phyloP scores from a whole-genome alignment of 805 yeast species.

The Saccharomycopsis vini region DNA sequence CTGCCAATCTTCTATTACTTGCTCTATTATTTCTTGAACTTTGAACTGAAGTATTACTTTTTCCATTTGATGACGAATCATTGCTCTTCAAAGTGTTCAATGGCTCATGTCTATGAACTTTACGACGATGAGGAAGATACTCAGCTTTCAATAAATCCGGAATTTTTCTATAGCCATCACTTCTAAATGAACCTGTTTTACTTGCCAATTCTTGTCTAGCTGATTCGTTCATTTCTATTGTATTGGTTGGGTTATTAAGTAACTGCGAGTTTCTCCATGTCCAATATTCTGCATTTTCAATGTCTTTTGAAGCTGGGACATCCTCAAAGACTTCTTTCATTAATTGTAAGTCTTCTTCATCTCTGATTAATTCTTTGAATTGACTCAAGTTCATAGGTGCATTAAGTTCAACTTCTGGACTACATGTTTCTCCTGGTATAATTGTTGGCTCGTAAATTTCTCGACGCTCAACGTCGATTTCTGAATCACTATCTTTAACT shows the following conservation, averaged over 20 bases:
- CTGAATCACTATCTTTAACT: conserved; percentile 3
- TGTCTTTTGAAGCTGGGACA: conserved; percentile 23
- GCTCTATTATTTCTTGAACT: conserved; percentile 84
- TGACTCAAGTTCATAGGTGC: conserved; percentile 34
- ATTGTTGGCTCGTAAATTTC: conserved; percentile 40
- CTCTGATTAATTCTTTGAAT: conserved; percentile 50
- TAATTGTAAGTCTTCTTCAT: conserved; percentile 61
- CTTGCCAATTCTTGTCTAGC: conserved; percentile 30
- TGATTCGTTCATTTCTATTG: conserved; percentile 25
- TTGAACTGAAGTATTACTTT: conserved; percentile 31
- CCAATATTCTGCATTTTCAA: conserved; percentile 43
- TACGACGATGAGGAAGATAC: conserved; percentile 76
- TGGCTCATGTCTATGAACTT: conserved; percentile 48
- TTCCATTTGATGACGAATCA: conserved; percentile 8
- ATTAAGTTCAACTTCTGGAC: conserved; percentile 28
- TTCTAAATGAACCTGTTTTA: conserved; percentile 52
- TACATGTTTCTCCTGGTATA: conserved; percentile 47
- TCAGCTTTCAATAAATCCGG: conserved; percentile 64
- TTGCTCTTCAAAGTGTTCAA: conserved; percentile 45
- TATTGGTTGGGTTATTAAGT: conserved; percentile 19
- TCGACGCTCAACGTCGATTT: conserved; percentile 26
- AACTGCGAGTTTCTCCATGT: conserved; percentile 46
- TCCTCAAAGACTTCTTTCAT: conserved; percentile 37
- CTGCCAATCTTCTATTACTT: conserved; percentile 78
- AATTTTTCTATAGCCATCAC: conserved; percentile 66